Base-by-base conservation (phyloP, 2,329 filamentous ascomycete genomes). In the Botrytis byssoidea region DNA sequence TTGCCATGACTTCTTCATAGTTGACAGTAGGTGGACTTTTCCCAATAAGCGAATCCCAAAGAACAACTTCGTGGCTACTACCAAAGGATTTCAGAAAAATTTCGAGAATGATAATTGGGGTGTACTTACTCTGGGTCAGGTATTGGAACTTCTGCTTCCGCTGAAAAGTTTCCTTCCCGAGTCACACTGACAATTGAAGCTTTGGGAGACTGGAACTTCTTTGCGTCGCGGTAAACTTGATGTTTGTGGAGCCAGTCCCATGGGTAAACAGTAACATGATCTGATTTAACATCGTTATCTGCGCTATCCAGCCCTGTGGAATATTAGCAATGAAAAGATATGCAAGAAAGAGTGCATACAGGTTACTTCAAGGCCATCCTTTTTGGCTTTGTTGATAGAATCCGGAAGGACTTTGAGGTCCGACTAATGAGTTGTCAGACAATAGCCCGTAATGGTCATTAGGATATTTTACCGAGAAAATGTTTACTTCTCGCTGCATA, bases 211-310 rank as follows among this genome's bases (percentile, higher is more conserved):
- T 32, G 9, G 18, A 69, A 69, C 4, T 18, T 69, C 14, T 25
- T 3, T 25, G 25, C 37, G 20, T 22, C 7, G 48, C 66, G 66
- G 40, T 57, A 57, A 64, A 67, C 37, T 83, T 78, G 64, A 60
- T 73, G 79, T 89, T 86, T 70, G 82, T 82, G 73, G 84, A 93
- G 84, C 84, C 92, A 93, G 4, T 86, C 82, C 86, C 88, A 91
- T 1, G 85, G 80, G 80, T 94, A 97, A 37, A 85, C 82, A 82
- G 92, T 94, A 63, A 85, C 80, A 81, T 97, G 94, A 1, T 85
- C 85, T 80, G 92, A 91, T 74, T 86, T 85, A 7, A 16, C 18
- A 6, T 25, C 66, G 32, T 44, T 25, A 16, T 40, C 66, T 16
- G 8, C 7, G 6, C 22, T 37, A 70, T 70, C 55, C 72, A 87